These are phyloP conservation scores for Arabidopsis suecica DNA, from an alignment of 345 rosid genomes.

Conservation along the genomic window DNA sequence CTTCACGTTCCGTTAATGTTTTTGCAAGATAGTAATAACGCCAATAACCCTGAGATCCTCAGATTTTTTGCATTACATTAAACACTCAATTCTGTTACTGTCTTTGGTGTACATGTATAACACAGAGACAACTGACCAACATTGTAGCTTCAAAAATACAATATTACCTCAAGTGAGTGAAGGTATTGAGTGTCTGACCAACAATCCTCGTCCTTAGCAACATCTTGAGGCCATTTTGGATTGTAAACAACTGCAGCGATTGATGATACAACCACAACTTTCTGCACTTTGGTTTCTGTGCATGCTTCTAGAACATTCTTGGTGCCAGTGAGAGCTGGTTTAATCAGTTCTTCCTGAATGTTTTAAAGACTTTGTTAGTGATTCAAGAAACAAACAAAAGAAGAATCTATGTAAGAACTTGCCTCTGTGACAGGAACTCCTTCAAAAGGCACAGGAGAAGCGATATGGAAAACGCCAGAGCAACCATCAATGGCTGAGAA, in stretches of 20 bases:
- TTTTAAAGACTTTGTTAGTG: neutral
- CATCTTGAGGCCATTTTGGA: constrained; percentile 52
- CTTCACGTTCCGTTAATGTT: constrained; percentile 56
- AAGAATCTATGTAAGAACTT: constrained; percentile 22
- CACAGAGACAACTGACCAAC: neutral
- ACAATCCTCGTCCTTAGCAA: constrained; percentile 47
- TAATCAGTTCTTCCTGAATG: constrained; percentile 51
- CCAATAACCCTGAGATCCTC: constrained; percentile 40
- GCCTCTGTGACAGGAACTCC: constrained; percentile 50
- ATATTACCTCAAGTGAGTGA: constrained; percentile 47
- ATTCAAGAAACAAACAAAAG: constrained; percentile 2
- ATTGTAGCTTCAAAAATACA: neutral
- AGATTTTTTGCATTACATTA: constrained; percentile 3
- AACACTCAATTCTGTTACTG: neutral
- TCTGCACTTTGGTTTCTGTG: constrained; percentile 50
- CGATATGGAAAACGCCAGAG: constrained; percentile 58
- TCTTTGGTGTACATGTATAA: neutral
- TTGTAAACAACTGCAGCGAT: constrained; percentile 47
- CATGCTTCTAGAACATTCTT: constrained; percentile 58
- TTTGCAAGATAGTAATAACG: constrained; percentile 49
- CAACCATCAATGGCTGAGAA: constrained; percentile 56
- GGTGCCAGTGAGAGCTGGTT: constrained; percentile 54
- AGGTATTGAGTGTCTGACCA: constrained; percentile 52
- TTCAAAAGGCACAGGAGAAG: constrained; percentile 50
- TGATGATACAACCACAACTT: constrained; percentile 59